Evolutionary conservation across 2,329 filamentous ascomycete species (phyloP).

Genomic region (Coniochaeta sp.): DNA sequence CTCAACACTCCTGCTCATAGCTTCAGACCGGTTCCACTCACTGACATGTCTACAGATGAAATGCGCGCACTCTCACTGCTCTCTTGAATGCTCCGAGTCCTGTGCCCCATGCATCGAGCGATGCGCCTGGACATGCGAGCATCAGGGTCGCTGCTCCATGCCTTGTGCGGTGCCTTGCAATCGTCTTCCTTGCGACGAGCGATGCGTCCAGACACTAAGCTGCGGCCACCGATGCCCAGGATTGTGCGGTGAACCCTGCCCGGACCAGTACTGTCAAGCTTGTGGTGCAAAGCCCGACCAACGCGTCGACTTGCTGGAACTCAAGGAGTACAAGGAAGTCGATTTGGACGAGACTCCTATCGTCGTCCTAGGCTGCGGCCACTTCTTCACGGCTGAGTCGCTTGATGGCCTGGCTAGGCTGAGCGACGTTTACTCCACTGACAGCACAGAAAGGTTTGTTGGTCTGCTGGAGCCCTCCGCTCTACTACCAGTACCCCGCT

Average conservation of each 20-base stretch:
- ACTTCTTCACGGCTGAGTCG: constrained; percentile 51
- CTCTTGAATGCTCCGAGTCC: constrained; percentile 9
- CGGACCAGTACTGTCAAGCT: constrained; percentile 46
- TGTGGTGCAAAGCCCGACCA: constrained; percentile 37
- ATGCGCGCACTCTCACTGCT: constrained; percentile 10
- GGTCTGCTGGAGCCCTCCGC: constrained; percentile 41
- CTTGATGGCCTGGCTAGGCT: constrained; percentile 58
- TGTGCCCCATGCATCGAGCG: constrained; percentile 14
- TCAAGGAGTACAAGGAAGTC: constrained; percentile 47
- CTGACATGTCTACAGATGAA: constrained; percentile 7
- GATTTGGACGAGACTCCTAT: constrained; percentile 53
- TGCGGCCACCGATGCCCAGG: constrained; percentile 60
- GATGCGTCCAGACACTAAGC: constrained; percentile 44
- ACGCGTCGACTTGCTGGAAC: constrained; percentile 50
- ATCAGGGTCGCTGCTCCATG: constrained; percentile 32
- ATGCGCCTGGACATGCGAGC: constrained; percentile 12
- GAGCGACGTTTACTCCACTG: constrained; percentile 36
- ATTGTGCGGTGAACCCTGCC: constrained; percentile 59
- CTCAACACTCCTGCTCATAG: too few species aligned
- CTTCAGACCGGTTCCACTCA: constrained; percentile 11
- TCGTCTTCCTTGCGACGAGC: constrained; percentile 54
- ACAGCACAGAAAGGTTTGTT: constrained; percentile 24
- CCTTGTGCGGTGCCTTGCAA: constrained; percentile 63
- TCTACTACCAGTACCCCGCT: constrained; percentile 28
- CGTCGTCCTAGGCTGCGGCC: constrained; percentile 56